Evolutionary conservation across 2,329 filamentous ascomycete genomes (phyloP).

Genomic region (Camillea tinctor): DNA sequence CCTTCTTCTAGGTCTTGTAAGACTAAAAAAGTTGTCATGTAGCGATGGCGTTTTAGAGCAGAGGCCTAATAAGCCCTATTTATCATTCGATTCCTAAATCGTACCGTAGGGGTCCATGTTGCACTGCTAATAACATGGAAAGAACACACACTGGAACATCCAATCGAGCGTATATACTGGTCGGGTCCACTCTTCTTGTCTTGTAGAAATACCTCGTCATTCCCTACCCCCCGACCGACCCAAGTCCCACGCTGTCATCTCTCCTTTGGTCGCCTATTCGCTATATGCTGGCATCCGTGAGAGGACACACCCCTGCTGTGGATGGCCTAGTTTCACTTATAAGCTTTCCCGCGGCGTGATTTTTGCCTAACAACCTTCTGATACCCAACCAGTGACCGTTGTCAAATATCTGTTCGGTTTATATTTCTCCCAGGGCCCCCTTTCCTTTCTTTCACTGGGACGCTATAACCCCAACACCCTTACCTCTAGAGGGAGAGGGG

Average conservation of each 20-base stretch:
- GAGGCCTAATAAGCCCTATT: neutral
- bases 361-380: neutral
- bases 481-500: neutral
- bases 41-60: constrained; percentile 18
- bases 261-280: neutral
- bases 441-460: neutral
- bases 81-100: neutral
- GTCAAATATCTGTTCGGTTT: neutral
- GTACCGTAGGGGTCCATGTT: neutral
- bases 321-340: neutral
- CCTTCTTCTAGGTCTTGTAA: constrained; percentile 11
- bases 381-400: neutral
- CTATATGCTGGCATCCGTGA: neutral
- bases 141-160: neutral
- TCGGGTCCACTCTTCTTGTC: neutral
- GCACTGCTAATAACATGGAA: neutral
- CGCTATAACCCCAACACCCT: neutral
- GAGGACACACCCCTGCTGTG: neutral
- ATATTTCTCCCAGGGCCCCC: neutral
- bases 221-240: neutral
- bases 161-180: neutral
- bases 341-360: neutral
- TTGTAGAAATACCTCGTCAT: neutral
- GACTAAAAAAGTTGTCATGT: constrained; percentile 16
- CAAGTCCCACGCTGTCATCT: neutral